Base-by-base conservation (phyloP, 176 grass and related monocot genomes). In the Luzula sylvatica region DNA sequence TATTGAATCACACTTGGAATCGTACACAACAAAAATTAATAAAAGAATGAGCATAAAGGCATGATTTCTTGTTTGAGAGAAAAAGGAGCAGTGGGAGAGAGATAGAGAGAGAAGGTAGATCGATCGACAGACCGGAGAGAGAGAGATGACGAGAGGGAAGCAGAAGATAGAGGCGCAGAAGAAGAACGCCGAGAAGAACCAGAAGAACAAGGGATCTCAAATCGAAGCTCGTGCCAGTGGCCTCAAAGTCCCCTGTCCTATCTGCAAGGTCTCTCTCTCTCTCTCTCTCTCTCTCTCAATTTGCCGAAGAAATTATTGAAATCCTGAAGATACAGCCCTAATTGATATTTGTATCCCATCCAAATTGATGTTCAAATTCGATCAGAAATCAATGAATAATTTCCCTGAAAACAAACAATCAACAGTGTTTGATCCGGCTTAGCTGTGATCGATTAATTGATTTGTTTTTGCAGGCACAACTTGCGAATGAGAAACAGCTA, bases 161-260 rank as follows among this genome's bases (percentile, higher is more conserved):
- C 92, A 98, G 75, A 98, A 90, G 92, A 98, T 98, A 55, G 92
- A 98, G 42, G 81, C 92, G 50, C 86, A 98, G 81, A 48, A 66
- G 59, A 66, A 53, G 56, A 98, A 82, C 67, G 81, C 86, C 16
- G 85, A 98, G 85, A 78, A 60, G 71, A 98, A 80, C 56, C 92
- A 87, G 75, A 98, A 98, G 69, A 0, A 40, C 60, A 98, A 90
- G 78, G 92, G 81, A 1, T 98, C 92, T 29, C 92, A 98, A 75
- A 21, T 90, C 56, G 92, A 90, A 70, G 92, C 85, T 52, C 81
- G 81, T 63, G 81, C 85, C 74, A 78, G 65, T 38, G 92, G 92
- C 27, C 92, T 98, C 75, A 98, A 98, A 59, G 12, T 87, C 86
- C 21, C 72, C 72, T 95, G 90, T 71, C 75, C 92, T 55, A 62